Conservation (phyloP, 768 basidiomycete species). For the Floccularia luteovirens region DNA sequence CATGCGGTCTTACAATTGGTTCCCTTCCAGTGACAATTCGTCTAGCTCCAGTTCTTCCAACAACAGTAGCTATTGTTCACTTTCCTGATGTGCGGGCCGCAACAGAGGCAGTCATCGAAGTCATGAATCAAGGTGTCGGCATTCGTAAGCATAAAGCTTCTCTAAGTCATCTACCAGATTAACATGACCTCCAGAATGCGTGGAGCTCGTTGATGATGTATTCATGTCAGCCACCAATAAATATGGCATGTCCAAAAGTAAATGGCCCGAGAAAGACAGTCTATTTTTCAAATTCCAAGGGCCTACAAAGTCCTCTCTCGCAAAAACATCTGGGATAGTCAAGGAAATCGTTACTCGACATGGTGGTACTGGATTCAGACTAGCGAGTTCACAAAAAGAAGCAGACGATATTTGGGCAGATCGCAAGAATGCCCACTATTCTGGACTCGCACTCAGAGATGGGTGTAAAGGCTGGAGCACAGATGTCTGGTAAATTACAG, state of each 20-base stretch:
- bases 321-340: conserved; percentile 54
- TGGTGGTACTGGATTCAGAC: conserved; percentile 58
- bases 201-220: conserved; percentile 72
- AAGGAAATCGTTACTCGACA: conserved; percentile 52
- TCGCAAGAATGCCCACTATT: conserved; percentile 58
- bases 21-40: conserved; percentile 58
- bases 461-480: conserved; percentile 61
- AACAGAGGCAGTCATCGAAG: conserved; percentile 65
- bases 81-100: conserved; percentile 74
- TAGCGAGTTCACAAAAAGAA: conserved; percentile 58
- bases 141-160: conserved; percentile 46
- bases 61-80: conserved; percentile 74
- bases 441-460: conserved; percentile 47
- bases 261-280: conserved; percentile 58
- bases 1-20: neutral
- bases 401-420: conserved; percentile 70
- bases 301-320: conserved; percentile 46
- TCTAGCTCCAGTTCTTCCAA: conserved; percentile 75
- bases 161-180: conserved; percentile 1
- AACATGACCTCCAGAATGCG: conserved; percentile 48
- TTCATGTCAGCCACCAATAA: conserved; percentile 60
- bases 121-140: conserved; percentile 64
- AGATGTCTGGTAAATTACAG: conserved; percentile 56
- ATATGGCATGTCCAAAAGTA: conserved; percentile 41
- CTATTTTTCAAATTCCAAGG: conserved; percentile 90